Base-by-base conservation (phyloP, 306 rosid genomes). In the Gillenia trifoliata region DNA sequence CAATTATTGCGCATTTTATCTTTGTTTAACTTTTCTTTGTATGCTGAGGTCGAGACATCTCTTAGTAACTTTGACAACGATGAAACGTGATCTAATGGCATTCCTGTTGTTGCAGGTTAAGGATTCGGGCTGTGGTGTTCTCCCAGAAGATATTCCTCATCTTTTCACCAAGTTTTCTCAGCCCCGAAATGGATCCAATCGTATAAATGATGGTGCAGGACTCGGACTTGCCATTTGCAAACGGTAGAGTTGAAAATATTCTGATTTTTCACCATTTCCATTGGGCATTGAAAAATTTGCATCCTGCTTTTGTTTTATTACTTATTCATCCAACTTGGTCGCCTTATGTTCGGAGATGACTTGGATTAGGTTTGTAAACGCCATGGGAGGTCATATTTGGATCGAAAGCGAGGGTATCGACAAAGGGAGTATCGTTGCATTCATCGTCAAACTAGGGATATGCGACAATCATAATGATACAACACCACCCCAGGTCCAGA, bases 311-410 rank as follows among this genome's bases (percentile, higher is more conserved):
- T 57, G 54, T 28, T n/a, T 52, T 38, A 8, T 23, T 23, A 23
- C 38, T 13, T 38, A n/a, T 26, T 60, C 57, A 60, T 60, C 19
- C 25, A 49, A 54, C 43, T 70, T 40, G 4, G 7, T 69, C 70
- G 74, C 78, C 83, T 80, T 13, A 29, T 12, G 12, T 5, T 71
- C 31, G 31, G 13, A 8, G 60, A 33, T 55, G 79, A 73, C 75
- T 80, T n/a, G 77, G 68, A 70, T 82, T 85, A 94, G 99, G 87
- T 94, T 94, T 80, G 89, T 89, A 68, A 92, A 87, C 82, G 92
- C 91, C 71, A 94, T 94, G 99, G 99, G 93, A 71, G 97, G 99
- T 61, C 90, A 87, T 78, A 83, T 94, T 47, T 92, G 99, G 97
- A 85, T 92, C 6, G 96, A 92, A 78, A 94, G 99, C 6, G 95